Conservation (phyloP, 140 eudicot genomes). For the Erigeron philadelphicus region DNA sequence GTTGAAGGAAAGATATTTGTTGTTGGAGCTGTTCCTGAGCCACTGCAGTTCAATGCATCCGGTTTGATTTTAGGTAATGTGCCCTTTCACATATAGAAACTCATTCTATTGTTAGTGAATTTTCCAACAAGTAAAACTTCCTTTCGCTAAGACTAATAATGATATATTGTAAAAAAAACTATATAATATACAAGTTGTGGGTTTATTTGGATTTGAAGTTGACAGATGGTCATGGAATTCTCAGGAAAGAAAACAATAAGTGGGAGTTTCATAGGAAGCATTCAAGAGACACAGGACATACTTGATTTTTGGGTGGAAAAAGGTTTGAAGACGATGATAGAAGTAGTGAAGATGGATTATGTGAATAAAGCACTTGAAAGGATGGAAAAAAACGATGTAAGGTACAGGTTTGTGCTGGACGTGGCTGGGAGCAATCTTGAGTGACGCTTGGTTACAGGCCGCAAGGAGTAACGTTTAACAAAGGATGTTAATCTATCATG, state of each 20-base stretch:
- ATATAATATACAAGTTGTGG: neutral
- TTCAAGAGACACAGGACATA: slow-evolving; percentile 45
- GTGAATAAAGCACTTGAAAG: slow-evolving; percentile 58
- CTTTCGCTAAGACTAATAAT: neutral
- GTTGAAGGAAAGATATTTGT: slow-evolving; percentile 48
- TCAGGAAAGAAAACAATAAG: slow-evolving; percentile 36
- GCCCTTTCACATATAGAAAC: neutral
- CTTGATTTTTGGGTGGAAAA: slow-evolving; percentile 50
- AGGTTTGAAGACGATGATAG: slow-evolving; percentile 42
- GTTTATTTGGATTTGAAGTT: slow-evolving; percentile 7
- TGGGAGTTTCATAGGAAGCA: slow-evolving; percentile 59
- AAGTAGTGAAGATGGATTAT: slow-evolving; percentile 52
- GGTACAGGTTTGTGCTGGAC: slow-evolving; percentile 58
- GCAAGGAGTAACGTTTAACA: neutral
- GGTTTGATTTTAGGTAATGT: slow-evolving; percentile 43
- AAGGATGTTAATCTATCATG: neutral
- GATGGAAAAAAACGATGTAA: slow-evolving; percentile 49
- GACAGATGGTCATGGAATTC: slow-evolving; percentile 6
- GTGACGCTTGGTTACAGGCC: slow-evolving; percentile 14
- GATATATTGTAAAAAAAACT: neutral
- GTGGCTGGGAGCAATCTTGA: slow-evolving; percentile 52
- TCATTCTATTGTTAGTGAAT: neutral
- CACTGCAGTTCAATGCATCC: slow-evolving; percentile 39
- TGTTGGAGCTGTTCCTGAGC: slow-evolving; percentile 44
- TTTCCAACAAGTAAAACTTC: neutral